phyloP scores from a whole-genome alignment of 2,329 filamentous ascomycete species.

The Alternaria arborescens region DNA sequence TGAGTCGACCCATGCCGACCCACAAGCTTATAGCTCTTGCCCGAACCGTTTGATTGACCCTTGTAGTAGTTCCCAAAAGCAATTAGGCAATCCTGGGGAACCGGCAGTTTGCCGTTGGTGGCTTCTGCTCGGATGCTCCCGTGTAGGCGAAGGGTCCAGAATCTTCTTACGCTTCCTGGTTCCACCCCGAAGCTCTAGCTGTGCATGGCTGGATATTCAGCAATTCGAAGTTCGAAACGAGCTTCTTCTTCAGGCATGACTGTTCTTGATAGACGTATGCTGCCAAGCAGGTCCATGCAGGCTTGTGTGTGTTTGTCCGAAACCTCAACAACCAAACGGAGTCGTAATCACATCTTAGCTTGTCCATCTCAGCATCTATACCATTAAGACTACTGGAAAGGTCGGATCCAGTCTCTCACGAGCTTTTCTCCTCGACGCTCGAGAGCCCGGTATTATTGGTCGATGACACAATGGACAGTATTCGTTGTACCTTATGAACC shows the following conservation, averaged over 20 bases:
- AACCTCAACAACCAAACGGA: neutral
- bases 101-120: neutral
- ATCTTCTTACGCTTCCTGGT: neutral
- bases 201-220: neutral
- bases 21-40: neutral
- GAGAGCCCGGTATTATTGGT: conserved; percentile 44
- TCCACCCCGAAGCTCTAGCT: neutral
- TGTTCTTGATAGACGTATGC: neutral
- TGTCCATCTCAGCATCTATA: conserved; percentile 16
- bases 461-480: conserved; percentile 51
- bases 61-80: neutral
- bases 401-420: conserved; percentile 15
- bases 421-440: conserved; percentile 13
- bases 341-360: neutral
- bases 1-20: neutral
- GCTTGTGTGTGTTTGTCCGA: neutral
- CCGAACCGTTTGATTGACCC: neutral
- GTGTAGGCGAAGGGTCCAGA: neutral
- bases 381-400: conserved; percentile 36
- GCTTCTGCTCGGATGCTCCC: neutral
- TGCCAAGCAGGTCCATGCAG: neutral
- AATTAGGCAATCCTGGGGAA: neutral
- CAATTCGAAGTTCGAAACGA: neutral
- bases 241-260: neutral
- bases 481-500: conserved; percentile 49